Conservation (phyloP, 2,329 filamentous ascomycete species). For the Shiraia bambusicola region DNA sequence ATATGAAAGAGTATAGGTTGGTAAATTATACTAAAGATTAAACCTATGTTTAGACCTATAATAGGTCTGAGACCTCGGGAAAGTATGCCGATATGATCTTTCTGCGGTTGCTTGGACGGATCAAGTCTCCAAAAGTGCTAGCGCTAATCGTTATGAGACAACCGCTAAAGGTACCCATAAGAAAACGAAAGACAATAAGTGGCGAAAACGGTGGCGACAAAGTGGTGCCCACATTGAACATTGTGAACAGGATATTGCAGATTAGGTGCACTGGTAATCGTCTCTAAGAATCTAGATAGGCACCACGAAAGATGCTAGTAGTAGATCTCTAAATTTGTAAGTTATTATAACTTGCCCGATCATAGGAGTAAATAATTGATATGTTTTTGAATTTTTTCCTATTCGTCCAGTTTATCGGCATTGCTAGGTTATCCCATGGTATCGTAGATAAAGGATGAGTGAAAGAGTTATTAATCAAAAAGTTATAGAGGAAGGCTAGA, state of each 20-base stretch:
- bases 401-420: slow-evolving; percentile 60
- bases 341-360: slow-evolving; percentile 55
- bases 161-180: slow-evolving; percentile 20
- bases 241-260: slow-evolving; percentile 47
- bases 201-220: slow-evolving; percentile 19
- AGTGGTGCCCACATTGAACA: slow-evolving; percentile 48
- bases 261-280: slow-evolving; percentile 19
- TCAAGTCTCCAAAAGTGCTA: slow-evolving; percentile 24
- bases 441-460: no score
- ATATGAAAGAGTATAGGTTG: slow-evolving; percentile 64
- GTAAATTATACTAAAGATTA: slow-evolving; percentile 62
- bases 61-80: slow-evolving; percentile 17
- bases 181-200: slow-evolving; percentile 29
- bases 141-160: slow-evolving; percentile 21
- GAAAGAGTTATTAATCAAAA: no score
- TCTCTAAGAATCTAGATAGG: slow-evolving; percentile 26
- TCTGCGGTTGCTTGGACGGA: slow-evolving; percentile 18
- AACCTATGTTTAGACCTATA: slow-evolving; percentile 15
- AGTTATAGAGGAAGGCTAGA: no score
- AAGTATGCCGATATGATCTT: slow-evolving; percentile 21
- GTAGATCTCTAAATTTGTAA: slow-evolving; percentile 46
- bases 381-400: slow-evolving; percentile 29
- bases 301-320: slow-evolving; percentile 20
- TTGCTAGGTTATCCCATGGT: slow-evolving; percentile 56
- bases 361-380: slow-evolving; percentile 20